Conservation (phyloP, 83 land plant species). For the Larix sibirica region DNA sequence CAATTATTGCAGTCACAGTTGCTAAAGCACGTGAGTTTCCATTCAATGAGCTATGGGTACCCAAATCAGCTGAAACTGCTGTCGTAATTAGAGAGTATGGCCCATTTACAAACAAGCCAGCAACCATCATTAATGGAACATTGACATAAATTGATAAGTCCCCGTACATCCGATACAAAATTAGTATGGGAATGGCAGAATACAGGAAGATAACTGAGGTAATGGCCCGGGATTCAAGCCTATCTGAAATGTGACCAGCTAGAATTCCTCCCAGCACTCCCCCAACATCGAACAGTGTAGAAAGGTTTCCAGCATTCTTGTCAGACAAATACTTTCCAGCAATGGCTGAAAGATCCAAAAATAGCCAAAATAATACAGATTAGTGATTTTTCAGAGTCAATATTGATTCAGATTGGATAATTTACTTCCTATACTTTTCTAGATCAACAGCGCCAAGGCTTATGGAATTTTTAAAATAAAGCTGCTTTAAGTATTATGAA, state of each 20-base stretch:
- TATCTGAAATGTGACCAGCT: slow-evolving; percentile 83
- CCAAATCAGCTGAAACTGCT: slow-evolving; percentile 93
- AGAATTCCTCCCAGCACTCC: slow-evolving; percentile 84
- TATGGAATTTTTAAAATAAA: not conserved
- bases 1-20: slow-evolving; percentile 91
- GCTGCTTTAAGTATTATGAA: not conserved
- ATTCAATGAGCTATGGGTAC: slow-evolving; percentile 59
- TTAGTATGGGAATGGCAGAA: slow-evolving; percentile 61
- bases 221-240: slow-evolving; percentile 52
- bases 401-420: not conserved
- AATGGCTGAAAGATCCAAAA: slow-evolving; percentile 44
- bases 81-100: slow-evolving; percentile 93
- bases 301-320: slow-evolving; percentile 78
- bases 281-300: slow-evolving; percentile 85
- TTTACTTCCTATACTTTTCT: not conserved
- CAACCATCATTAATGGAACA: slow-evolving; percentile 60
- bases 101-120: slow-evolving; percentile 86
- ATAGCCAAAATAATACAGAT: not conserved
- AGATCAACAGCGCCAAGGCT: not conserved
- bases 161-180: slow-evolving; percentile 71
- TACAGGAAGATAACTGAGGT: slow-evolving; percentile 57
- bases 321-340: slow-evolving; percentile 69
- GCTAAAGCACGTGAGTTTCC: slow-evolving; percentile 85
- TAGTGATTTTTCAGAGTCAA: not conserved
- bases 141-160: slow-evolving; percentile 52